Base-by-base conservation (phyloP, 441 rosid genomes). In the Croton laevigatus region DNA sequence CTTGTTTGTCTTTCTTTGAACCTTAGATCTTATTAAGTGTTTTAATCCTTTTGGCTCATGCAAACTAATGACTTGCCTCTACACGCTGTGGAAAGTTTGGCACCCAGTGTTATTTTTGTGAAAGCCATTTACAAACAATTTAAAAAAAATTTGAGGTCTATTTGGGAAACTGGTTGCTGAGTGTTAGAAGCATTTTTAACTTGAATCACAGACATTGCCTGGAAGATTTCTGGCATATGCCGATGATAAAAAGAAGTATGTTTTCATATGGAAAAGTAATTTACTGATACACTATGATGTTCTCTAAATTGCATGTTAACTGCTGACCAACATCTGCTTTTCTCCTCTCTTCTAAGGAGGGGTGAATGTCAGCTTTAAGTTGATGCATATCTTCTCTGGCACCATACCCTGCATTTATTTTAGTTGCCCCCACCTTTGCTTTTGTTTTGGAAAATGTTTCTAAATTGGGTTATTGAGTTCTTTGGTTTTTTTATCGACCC, bases 21-120 rank as follows among this genome's bases (percentile, higher is more conserved):
- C 44, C 16, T 34, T 57, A 23, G 8, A 1, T 37, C 6, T 17
- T 53, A 37, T 46, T 45, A 22, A 27, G 32, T 59, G 14, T 59
- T 8, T 13, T 4, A 58, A 40, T 58, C 61, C 71, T 55, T 38
- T 69, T 69, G 53, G 65, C 19, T 45, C 17, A 13, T 48, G 32
- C 22, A 37, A 22, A 63, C 8, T 22, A 5, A 22, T 63, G 13
- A 22, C 10, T 13, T 4, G 0, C 7, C 5, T 63, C 10, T 20
- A 22, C 27, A 20, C 12, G 17, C 22, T 44, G 1, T 1, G 36
- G 46, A 10, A 13, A 40, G 20, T 42, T 62, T 62, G 10, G 48
- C 20, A 8, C n/a, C 6, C 27, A 12, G 8, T 8, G 16, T 38
- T 62, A 17, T 62, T 8, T 19, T 9, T 62, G 13, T 23, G 36